A percentile compares a stretch with the other conserved stretches of the same genome.
phyloP scores from a whole-genome alignment of 2,329 filamentous ascomycete species.

The Trichoderma aggressivum region DNA sequence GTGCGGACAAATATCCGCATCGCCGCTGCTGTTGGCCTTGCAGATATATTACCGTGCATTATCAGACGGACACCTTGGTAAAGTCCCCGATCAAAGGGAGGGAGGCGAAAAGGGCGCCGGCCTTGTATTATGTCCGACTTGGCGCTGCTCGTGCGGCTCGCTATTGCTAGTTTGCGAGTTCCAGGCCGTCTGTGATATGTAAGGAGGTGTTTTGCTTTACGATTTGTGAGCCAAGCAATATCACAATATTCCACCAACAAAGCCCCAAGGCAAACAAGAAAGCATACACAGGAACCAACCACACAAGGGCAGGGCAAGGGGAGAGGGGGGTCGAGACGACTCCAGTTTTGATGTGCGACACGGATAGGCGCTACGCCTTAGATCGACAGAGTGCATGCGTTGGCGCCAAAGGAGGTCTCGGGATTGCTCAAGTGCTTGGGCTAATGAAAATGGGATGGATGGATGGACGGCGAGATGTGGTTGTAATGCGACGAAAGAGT shows the following conservation, averaged over 20 bases:
- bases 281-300: not conserved
- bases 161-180: not conserved
- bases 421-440: conserved; percentile 3
- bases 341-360: conserved; percentile 17
- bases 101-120: not conserved
- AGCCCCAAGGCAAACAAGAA: not conserved
- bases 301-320: not conserved
- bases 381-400: conserved; percentile 17
- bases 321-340: conserved; percentile 4
- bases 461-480: not conserved
- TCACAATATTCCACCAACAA: not conserved
- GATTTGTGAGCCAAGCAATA: not conserved
- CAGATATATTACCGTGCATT: not conserved
- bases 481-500: not conserved
- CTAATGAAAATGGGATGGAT: conserved; percentile 5
- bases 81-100: not conserved
- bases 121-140: not conserved
- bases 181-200: not conserved
- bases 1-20: not conserved
- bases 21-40: not conserved
- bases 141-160: not conserved
- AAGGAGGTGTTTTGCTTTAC: not conserved
- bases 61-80: not conserved
- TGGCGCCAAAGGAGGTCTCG: conserved; percentile 14
- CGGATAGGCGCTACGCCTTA: conserved; percentile 15